Evolutionary conservation across 371 early-diverging fungal genomes (phyloP).

Genomic region (Rhizopus microsporus): DNA sequence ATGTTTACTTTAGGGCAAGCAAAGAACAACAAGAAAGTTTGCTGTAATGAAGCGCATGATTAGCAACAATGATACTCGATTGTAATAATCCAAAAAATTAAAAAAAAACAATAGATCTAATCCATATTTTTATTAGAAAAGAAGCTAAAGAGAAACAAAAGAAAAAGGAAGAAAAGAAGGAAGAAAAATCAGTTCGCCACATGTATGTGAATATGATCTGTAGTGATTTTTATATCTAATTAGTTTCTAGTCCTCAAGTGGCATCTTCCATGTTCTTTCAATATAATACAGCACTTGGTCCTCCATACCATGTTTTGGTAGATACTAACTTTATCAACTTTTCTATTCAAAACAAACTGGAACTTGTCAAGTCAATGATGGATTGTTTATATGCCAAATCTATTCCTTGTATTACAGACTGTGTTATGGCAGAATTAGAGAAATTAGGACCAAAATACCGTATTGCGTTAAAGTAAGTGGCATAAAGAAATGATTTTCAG

Average conservation of each 20-base stretch:
- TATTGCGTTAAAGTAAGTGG: constrained; percentile 84
- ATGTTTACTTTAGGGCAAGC: constrained; percentile 72
- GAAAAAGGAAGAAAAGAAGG: constrained; percentile 70
- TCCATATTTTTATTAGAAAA: constrained; percentile 51
- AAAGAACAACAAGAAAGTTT: constrained; percentile 91
- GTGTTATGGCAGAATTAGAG: constrained; percentile 99
- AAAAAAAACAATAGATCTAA: neutral
- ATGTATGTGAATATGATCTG: constrained; percentile 57
- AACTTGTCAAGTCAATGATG: constrained; percentile 97
- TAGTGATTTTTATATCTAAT: neutral
- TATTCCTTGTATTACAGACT: constrained; percentile 98
- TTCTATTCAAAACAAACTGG: constrained; percentile 98
- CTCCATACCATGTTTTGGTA: constrained; percentile 98
- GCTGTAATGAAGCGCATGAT: constrained; percentile 92
- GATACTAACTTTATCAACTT: constrained; percentile 99
- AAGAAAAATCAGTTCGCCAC: constrained; percentile 75
- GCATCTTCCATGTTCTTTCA: constrained; percentile 96
- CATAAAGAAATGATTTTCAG: neutral
- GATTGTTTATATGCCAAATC: constrained; percentile 97
- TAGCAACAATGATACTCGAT: constrained; percentile 84
- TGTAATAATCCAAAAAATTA: constrained; percentile 48
- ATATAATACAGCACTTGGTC: constrained; percentile 95
- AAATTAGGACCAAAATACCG: constrained; percentile 98
- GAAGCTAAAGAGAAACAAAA: constrained; percentile 78
- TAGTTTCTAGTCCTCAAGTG: constrained; percentile 74